These are phyloP conservation scores for Chalciporus piperatus DNA, from an alignment of 768 basidiomycete genomes.

Conservation along the genomic window DNA sequence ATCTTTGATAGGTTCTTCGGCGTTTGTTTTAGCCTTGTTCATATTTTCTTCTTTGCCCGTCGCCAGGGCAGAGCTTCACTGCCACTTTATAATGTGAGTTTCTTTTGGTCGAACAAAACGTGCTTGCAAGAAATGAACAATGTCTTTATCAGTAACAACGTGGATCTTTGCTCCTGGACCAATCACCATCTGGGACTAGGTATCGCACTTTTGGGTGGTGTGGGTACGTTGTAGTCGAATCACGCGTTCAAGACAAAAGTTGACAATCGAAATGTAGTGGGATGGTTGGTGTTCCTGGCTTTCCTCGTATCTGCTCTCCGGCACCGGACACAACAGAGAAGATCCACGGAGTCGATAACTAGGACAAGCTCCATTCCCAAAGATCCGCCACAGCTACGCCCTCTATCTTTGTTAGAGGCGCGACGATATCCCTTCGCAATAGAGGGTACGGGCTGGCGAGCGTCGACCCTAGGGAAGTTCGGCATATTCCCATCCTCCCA, in stretches of 20 bases:
- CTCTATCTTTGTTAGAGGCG: not conserved
- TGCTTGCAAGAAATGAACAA: not conserved
- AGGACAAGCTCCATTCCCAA: not conserved
- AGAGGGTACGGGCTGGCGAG: not conserved
- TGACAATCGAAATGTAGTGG: not conserved
- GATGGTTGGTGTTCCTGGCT: slow-evolving; percentile 1
- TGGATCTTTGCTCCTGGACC: slow-evolving; percentile 10
- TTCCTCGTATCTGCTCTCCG: not conserved
- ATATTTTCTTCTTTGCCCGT: slow-evolving; percentile 10
- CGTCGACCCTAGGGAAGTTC: not conserved
- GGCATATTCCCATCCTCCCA: not conserved
- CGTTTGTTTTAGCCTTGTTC: not conserved
- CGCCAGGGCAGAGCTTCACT: slow-evolving; percentile 9
- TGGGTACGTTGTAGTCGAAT: not conserved
- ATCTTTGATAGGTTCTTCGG: no score
- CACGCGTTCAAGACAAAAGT: no score
- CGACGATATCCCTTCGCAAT: slow-evolving; percentile 6
- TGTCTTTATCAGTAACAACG: not conserved
- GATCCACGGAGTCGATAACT: not conserved
- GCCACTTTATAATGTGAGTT: slow-evolving; percentile 6
- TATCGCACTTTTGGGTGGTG: not conserved
- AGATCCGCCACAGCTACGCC: not conserved
- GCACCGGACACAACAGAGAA: not conserved
- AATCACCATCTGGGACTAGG: not conserved
- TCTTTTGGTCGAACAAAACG: not conserved